Evolutionary conservation across 352 stramenopile species (phyloP), one percentile per base, ranked within the genome.

Genomic region (Globisporangium radiosum): DNA sequence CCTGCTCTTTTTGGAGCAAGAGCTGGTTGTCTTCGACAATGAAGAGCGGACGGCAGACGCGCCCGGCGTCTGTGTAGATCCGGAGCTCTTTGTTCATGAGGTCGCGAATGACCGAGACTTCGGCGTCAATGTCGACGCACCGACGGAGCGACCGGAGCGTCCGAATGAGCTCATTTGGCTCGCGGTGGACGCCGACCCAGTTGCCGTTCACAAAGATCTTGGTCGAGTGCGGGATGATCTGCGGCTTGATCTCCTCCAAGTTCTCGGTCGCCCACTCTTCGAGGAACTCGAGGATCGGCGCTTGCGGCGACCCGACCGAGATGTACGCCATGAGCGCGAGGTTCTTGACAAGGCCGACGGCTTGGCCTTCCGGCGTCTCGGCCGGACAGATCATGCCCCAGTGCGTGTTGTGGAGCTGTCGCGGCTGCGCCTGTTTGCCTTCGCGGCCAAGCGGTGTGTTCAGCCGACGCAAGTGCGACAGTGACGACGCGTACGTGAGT

Each of bases 121-220:
- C 97, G 0, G 96, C 91, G 73, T 99, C 97, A 72, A 99, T 99
- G 71, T 99, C 96, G 56, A 98, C 88, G 71, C 95, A 97, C 51
- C 97, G 88, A 67, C 97, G 92, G 14, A 98, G 81, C 33, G 83
- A 95, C 19, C 90, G 92, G 56, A 99, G 88, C 8, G 95, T 99
- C 42, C 95, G 83, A 40, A 99, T 96, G 13, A 98, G 63, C 64
- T 94, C 88, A 51, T 99, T 97, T 37, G 97, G 97, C 65, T 99
- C 96, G 52, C 94, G 93, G 69, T 99, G 96, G 49, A 99, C 95
- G 51, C 97, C 97, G 37, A 99, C 90, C 97, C 97, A 99, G 69
- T 98, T 99, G 47, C 98, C 97, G 68, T 99, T 99, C 54, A 99
- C 96, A 63, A 99, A 99, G 57, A 99, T 99, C 85, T 99, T 99